phyloP scores from a whole-genome alignment of 352 stramenopile genomes.

The Pythium apleroticum region DNA sequence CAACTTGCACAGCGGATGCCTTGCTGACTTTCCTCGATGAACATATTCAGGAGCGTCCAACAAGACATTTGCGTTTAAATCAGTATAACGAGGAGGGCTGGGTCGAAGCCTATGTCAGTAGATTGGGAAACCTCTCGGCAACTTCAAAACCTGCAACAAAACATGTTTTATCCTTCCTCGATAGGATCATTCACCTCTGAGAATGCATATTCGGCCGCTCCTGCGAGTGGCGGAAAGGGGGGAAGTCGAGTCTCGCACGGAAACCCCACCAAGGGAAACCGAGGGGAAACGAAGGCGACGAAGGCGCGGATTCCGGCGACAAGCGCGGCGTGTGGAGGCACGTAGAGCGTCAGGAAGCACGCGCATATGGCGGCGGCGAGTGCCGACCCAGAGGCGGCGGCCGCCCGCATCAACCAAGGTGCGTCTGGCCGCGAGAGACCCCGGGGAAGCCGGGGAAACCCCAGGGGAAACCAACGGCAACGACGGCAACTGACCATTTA shows the following conservation, averaged over 20 bases:
- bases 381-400: slow-evolving; percentile 19
- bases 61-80: not conserved
- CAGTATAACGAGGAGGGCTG: too few relatives aligned
- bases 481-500: not conserved
- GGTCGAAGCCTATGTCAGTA: too few relatives aligned
- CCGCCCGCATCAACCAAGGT: slow-evolving; percentile 27
- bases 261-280: slow-evolving; percentile 14
- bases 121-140: not conserved
- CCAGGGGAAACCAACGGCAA: not conserved
- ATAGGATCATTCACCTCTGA: slow-evolving; percentile 12
- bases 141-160: not conserved
- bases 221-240: slow-evolving; percentile 1
- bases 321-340: not conserved
- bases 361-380: slow-evolving; percentile 14
- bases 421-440: not conserved
- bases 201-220: slow-evolving; percentile 9
- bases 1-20: too few relatives aligned
- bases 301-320: not conserved
- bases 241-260: not conserved
- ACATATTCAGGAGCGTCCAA: too few relatives aligned
- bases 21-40: too few relatives aligned
- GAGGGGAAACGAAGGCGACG: slow-evolving; percentile 13
- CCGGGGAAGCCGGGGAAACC: not conserved
- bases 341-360: not conserved
- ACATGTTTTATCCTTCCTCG: not conserved